A percentile compares a stretch with the other conserved stretches of the same genome.
Evolutionary conservation across 1,284 basidiomycete genomes (phyloP).

Genomic region (Prillingera fragicola): DNA sequence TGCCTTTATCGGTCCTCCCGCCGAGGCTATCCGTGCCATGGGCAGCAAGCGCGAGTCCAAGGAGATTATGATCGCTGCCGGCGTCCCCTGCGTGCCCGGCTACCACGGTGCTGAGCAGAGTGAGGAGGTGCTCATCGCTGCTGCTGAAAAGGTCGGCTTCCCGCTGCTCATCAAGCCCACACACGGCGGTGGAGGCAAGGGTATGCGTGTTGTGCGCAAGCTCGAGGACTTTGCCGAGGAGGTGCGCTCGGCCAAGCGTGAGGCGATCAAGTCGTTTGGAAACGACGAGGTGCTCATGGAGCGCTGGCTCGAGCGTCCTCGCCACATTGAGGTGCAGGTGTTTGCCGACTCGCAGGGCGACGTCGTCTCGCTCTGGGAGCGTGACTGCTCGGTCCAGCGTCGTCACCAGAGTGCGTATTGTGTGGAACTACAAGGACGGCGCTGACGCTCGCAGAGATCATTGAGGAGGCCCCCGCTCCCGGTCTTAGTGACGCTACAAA

Average conservation of each 20-base stretch:
- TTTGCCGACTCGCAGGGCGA: conserved; percentile 73
- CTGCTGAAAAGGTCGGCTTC: conserved; percentile 54
- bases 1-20: conserved; percentile 59
- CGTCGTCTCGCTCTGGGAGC: conserved; percentile 82
- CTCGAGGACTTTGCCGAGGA: conserved; percentile 57
- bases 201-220: conserved; percentile 59
- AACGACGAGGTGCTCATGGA: conserved; percentile 80
- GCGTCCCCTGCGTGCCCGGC: conserved; percentile 83
- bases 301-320: conserved; percentile 74
- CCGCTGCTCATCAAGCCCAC: conserved; percentile 65
- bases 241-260: conserved; percentile 75
- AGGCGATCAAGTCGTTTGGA: conserved; percentile 78
- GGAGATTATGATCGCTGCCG: conserved; percentile 79
- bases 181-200: conserved; percentile 68
- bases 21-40: conserved; percentile 58
- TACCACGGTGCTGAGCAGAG: conserved; percentile 57
- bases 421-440: neutral
- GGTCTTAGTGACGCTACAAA: conserved; percentile 70
- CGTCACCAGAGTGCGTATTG: conserved; percentile 65
- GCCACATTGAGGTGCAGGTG: conserved; percentile 85
- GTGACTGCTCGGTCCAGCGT: conserved; percentile 90
- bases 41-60: conserved; percentile 65
- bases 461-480: conserved; percentile 75
- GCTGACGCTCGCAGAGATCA: conserved; percentile 33
- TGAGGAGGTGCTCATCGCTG: conserved; percentile 48